Evolutionary conservation across 805 yeast genomes (phyloP).

Genomic region (Kuraishia borneana): DNA sequence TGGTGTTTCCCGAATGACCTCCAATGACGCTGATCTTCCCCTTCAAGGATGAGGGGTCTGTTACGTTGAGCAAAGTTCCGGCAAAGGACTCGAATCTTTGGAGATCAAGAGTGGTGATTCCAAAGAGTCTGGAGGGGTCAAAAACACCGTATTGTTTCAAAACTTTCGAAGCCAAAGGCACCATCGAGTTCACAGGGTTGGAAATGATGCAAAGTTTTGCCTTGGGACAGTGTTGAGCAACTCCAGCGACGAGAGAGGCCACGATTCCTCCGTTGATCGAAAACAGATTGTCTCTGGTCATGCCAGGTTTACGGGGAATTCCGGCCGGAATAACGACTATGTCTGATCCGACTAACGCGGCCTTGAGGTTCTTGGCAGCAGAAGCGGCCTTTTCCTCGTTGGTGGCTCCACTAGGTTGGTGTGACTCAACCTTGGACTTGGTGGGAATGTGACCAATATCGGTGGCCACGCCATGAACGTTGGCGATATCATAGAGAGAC

Average conservation of each 20-base stretch:
- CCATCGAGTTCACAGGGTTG: constrained; percentile 53
- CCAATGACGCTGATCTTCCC: constrained; percentile 41
- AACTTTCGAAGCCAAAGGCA: constrained; percentile 48
- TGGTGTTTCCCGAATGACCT: constrained; percentile 48
- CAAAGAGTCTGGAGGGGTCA: constrained; percentile 41
- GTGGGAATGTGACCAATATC: constrained; percentile 81
- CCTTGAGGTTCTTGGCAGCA: constrained; percentile 23
- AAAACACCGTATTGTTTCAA: constrained; percentile 39
- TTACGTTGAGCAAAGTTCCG: constrained; percentile 16
- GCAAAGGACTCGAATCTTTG: constrained; percentile 44
- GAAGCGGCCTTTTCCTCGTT: background rate
- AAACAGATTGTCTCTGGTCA: constrained; percentile 87
- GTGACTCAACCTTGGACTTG: constrained; percentile 45
- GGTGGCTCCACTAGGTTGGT: constrained; percentile 35
- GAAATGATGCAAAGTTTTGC: constrained; percentile 46
- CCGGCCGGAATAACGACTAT: constrained; percentile 65
- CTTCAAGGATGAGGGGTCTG: constrained; percentile 17
- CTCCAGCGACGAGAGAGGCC: constrained; percentile 36
- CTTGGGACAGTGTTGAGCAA: constrained; percentile 35
- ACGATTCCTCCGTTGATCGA: constrained; percentile 58
- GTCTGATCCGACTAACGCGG: constrained; percentile 29
- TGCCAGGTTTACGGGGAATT: constrained; percentile 88
- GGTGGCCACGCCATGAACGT: constrained; percentile 79
- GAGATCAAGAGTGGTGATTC: constrained; percentile 50
- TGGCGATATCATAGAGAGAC: constrained; percentile 77